Evolutionary conservation across 2,329 filamentous ascomycete species (phyloP).

Genomic region (Penicillium palitans): DNA sequence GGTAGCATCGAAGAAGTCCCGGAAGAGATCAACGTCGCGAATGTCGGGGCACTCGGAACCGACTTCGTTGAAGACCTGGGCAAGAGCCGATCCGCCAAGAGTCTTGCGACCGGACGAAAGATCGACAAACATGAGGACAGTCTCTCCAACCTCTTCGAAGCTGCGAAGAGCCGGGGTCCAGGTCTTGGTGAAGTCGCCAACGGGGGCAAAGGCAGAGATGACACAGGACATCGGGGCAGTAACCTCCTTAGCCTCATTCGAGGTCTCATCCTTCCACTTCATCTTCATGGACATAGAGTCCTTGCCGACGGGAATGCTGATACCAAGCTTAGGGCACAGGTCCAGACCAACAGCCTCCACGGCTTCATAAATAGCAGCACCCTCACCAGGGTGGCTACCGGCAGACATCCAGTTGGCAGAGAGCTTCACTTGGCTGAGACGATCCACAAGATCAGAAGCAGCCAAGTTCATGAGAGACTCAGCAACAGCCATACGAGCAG

Average conservation of each 20-base stretch:
- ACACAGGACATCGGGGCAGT: constrained; percentile 89
- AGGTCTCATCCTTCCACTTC: constrained; percentile 76
- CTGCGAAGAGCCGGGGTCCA: constrained; percentile 91
- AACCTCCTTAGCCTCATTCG: constrained; percentile 73
- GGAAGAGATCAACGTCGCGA: constrained; percentile 74
- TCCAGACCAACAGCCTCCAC: constrained; percentile 92
- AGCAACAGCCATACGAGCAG: constrained; percentile 92
- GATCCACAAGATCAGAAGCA: constrained; percentile 71
- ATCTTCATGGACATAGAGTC: constrained; percentile 99
- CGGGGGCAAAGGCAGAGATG: constrained; percentile 85
- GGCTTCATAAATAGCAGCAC: constrained; percentile 87
- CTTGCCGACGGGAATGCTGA: constrained; percentile 95
- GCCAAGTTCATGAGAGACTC: constrained; percentile 93
- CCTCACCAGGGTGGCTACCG: constrained; percentile 89
- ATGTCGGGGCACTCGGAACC: constrained; percentile 85
- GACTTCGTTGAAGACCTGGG: constrained; percentile 83
- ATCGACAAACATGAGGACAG: constrained; percentile 85
- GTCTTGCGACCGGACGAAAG: constrained; percentile 77
- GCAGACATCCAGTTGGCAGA: constrained; percentile 99
- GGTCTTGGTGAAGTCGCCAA: constrained; percentile 77
- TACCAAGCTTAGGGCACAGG: constrained; percentile 82
- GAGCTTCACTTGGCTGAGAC: constrained; percentile 76
- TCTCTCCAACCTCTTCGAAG: constrained; percentile 83
- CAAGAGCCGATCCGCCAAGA: constrained; percentile 85
- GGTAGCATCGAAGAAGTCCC: constrained; percentile 89